Conservation (phyloP, 2,329 filamentous ascomycete genomes). For the Neopestalotiopsis sp. region DNA sequence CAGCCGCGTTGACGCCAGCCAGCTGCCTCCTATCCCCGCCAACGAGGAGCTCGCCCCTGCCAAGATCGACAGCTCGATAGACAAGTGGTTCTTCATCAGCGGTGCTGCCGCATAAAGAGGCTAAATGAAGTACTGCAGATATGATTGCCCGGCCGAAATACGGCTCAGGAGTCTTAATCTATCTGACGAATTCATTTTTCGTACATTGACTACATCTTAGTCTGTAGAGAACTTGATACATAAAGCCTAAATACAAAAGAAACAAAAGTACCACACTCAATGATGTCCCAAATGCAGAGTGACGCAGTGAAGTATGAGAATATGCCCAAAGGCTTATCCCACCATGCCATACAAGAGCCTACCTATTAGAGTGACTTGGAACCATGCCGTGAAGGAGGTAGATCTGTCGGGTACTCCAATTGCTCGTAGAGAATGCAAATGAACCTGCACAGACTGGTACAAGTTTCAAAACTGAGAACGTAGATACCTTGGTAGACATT, state of each 20-base stretch:
- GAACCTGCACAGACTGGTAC: too few relatives aligned
- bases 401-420: too few relatives aligned
- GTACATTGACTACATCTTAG: conserved; percentile 14
- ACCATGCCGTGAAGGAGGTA: too few relatives aligned
- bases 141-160: not conserved
- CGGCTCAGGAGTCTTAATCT: not conserved
- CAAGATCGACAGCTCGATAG: conserved; percentile 93
- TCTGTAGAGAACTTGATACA: conserved; percentile 5
- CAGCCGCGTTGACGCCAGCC: conserved; percentile 70
- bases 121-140: not conserved
- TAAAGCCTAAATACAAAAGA: conserved; percentile 2
- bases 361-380: too few relatives aligned
- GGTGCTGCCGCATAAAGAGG: conserved; percentile 82
- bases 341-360: too few relatives aligned
- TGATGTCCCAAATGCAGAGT: not conserved
- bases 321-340: too few relatives aligned
- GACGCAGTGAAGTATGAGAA: too few relatives aligned
- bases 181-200: not conserved
- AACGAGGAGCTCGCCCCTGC: conserved; percentile 82
- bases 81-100: conserved; percentile 99
- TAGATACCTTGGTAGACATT: not conserved
- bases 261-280: not conserved
- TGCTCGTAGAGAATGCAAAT: too few relatives aligned
- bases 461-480: not conserved
- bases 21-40: conserved; percentile 78